Conservation (phyloP, 495 filamentous ascomycete genomes). For the Pyrenula aspistea region DNA sequence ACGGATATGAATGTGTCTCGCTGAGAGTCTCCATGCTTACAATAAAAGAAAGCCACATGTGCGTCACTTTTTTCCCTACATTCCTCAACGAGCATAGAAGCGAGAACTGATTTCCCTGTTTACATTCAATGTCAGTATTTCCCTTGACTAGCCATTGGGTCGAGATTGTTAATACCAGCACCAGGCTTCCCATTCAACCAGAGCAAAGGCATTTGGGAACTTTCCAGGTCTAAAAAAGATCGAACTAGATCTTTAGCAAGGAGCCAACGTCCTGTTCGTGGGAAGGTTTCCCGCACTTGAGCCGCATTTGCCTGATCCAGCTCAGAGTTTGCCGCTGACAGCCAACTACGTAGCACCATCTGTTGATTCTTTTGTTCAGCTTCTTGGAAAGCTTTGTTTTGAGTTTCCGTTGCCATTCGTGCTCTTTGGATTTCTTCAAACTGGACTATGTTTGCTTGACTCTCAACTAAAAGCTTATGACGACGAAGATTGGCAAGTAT, state of each 20-base stretch:
- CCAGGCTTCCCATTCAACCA: conserved; percentile 32
- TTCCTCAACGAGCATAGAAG: conserved; percentile 17
- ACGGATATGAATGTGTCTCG: conserved; percentile 13
- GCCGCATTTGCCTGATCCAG: conserved; percentile 16
- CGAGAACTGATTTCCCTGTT: conserved; percentile 29
- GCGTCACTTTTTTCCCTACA: conserved; percentile 15
- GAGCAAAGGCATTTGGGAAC: conserved; percentile 9
- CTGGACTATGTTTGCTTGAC: too few relatives aligned
- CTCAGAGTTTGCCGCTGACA: conserved; percentile 15
- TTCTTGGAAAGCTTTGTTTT: too few relatives aligned
- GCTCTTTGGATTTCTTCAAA: too few relatives aligned
- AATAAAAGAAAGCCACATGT: conserved; percentile 22
- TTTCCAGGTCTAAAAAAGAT: too few relatives aligned
- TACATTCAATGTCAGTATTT: too few relatives aligned
- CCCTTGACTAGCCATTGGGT: too few relatives aligned
- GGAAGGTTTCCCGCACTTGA: conserved; percentile 11
- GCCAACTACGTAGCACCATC: too few relatives aligned
- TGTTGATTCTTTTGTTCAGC: too few relatives aligned
- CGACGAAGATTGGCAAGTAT: conserved; percentile 9
- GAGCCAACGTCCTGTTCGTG: conserved; percentile 22
- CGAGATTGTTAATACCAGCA: conserved; percentile 23
- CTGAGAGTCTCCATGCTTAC: conserved; percentile 2
- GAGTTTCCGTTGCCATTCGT: too few relatives aligned
- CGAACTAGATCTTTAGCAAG: too few relatives aligned
- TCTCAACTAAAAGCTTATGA: conserved; percentile 12